These are phyloP conservation scores for Botrytis galanthina DNA, from an alignment of 2,329 filamentous ascomycete genomes.

Conservation along the genomic window DNA sequence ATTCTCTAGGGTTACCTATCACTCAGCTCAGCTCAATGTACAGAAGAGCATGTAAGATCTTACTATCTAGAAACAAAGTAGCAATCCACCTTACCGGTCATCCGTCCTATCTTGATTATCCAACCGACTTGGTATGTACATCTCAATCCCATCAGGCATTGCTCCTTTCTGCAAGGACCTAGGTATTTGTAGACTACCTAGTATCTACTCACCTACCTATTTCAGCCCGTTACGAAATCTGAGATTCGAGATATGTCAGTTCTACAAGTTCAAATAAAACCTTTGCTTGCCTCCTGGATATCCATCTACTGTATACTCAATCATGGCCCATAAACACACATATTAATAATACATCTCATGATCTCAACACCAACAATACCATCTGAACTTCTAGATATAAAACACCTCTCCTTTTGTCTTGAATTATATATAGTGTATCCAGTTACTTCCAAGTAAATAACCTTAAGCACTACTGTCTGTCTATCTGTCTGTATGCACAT, in stretches of 20 bases:
- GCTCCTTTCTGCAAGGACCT: too few species aligned
- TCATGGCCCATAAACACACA: neutral
- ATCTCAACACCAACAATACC: neutral
- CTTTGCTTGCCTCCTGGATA: neutral
- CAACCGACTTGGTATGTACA: too few species aligned
- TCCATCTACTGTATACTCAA: too few species aligned
- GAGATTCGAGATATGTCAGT: neutral
- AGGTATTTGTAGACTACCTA: too few species aligned
- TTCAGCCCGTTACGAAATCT: neutral
- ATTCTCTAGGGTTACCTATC: neutral
- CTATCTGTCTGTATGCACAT: neutral
- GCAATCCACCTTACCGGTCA: too few species aligned
- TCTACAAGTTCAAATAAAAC: too few species aligned
- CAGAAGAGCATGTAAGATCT: too few species aligned
- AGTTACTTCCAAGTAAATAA: neutral
- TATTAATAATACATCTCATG: neutral
- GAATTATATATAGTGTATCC: neutral
- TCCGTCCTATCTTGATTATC: too few species aligned
- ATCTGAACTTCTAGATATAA: neutral
- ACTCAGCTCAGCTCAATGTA: neutral
- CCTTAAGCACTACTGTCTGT: neutral
- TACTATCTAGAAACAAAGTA: too few species aligned
- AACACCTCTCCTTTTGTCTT: neutral
- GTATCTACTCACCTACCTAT: neutral
- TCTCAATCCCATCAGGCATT: too few species aligned